Conservation (phyloP, 1,139 yeast species). For the Casaregolazyma lundiana region DNA sequence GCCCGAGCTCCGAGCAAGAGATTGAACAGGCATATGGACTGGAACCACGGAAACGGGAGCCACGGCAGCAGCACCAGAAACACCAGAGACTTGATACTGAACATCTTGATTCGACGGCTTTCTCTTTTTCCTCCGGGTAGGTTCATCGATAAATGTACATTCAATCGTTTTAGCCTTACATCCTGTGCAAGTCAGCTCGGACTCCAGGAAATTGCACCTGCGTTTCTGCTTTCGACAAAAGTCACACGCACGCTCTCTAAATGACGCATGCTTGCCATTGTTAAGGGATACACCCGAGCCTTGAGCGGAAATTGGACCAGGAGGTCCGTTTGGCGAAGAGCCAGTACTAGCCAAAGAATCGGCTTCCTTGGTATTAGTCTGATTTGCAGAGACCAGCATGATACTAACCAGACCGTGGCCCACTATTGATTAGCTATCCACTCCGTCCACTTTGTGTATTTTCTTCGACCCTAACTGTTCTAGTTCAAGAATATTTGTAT, state of each 20-base stretch:
- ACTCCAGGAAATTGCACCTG: conserved; percentile 23
- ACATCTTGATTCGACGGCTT: conserved; percentile 7
- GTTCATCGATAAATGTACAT: conserved; percentile 8
- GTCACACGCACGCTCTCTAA: conserved; percentile 26
- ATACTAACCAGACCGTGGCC: background rate
- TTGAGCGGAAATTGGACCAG: background rate
- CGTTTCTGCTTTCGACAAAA: conserved; percentile 34
- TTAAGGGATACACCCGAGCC: background rate
- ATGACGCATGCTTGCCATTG: background rate
- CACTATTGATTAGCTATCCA: background rate
- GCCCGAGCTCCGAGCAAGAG: background rate
- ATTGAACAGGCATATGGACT: background rate
- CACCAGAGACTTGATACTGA: background rate
- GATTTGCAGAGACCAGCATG: background rate
- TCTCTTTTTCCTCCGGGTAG: conserved; percentile 6
- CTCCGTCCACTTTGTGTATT: background rate
- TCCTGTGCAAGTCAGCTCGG: conserved; percentile 2
- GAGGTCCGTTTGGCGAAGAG: background rate
- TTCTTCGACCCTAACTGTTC: background rate
- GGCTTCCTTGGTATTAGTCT: background rate
- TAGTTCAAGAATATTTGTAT: background rate
- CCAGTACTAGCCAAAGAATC: background rate
- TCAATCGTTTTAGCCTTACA: conserved; percentile 2
- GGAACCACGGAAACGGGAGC: background rate
- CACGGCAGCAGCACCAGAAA: background rate